phyloP scores from a whole-genome alignment of 495 filamentous ascomycete genomes.

The Aspergillus steynii region DNA sequence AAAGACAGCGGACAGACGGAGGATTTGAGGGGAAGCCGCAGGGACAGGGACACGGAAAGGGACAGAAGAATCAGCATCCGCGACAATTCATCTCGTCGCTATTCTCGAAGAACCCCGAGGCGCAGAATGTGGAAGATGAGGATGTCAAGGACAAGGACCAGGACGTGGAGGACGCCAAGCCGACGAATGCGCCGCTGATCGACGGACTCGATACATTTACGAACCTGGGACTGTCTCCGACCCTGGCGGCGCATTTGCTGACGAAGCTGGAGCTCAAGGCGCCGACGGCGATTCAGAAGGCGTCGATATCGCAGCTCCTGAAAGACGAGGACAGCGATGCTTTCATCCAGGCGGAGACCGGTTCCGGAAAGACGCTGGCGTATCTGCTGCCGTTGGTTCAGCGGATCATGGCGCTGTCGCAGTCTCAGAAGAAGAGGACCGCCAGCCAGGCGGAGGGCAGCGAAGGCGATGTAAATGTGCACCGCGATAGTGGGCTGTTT shows the following conservation, averaged over 20 bases:
- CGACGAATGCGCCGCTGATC: constrained; percentile 95
- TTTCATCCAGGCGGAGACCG: constrained; percentile 95
- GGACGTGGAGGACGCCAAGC: constrained; percentile 58
- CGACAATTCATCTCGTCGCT: constrained; percentile 80
- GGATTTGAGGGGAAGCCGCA: constrained; percentile 15
- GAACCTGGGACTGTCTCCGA: constrained; percentile 72
- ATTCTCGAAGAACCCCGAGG: constrained; percentile 81
- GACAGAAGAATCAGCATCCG: constrained; percentile 26
- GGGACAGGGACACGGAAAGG: constrained; percentile 11
- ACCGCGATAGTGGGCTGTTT: constrained; percentile 85
- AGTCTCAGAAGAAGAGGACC: constrained; percentile 19
- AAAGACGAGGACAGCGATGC: constrained; percentile 79
- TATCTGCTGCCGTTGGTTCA: constrained; percentile 92
- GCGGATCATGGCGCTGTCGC: constrained; percentile 74
- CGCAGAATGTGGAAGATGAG: constrained; percentile 53
- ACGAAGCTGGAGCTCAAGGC: constrained; percentile 85
- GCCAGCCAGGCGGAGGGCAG: constrained; percentile 24
- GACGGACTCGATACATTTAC: constrained; percentile 82
- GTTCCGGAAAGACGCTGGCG: constrained; percentile 94
- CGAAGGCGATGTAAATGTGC: constrained; percentile 49
- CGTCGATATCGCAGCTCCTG: constrained; percentile 74
- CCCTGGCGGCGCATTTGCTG: constrained; percentile 77
- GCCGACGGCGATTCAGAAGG: constrained; percentile 92
- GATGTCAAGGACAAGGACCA: constrained; percentile 44
- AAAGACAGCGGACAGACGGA: constrained; percentile 40